A percentile compares a stretch with the other conserved stretches of the same genome.
These are phyloP conservation scores for Spizellomyces punctatus DNA, from an alignment of 192 early-diverging fungal species.

Conservation along the genomic window DNA sequence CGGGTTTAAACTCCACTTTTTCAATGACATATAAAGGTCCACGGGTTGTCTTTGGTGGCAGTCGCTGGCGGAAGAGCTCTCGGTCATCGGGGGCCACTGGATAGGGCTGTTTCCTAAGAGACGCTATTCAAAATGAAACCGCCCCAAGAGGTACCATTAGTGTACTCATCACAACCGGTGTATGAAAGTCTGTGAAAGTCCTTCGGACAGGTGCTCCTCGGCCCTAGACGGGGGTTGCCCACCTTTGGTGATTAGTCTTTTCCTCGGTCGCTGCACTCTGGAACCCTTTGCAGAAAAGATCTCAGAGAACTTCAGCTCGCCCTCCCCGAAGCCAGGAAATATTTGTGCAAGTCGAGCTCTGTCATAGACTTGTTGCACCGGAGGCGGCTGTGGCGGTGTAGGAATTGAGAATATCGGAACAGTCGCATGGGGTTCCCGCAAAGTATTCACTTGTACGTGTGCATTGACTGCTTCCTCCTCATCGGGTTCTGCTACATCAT, in stretches of 20 bases:
- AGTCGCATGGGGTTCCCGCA: too few relatives aligned
- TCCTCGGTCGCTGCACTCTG: not conserved
- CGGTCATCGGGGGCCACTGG: constrained; percentile 19
- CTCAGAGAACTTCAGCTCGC: constrained; percentile 9
- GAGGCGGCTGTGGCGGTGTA: not conserved
- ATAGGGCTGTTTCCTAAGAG: constrained; percentile 13
- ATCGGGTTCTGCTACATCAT: constrained; percentile 3
- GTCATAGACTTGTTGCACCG: constrained; percentile 6
- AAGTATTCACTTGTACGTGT: not conserved
- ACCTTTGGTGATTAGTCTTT: not conserved
- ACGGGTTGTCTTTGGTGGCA: not conserved
- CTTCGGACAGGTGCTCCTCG: too few relatives aligned
- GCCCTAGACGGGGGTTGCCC: too few relatives aligned
- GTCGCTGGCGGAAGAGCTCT: constrained; percentile 14
- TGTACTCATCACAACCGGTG: too few relatives aligned
- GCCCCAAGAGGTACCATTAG: too few relatives aligned
- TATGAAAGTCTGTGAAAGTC: too few relatives aligned
- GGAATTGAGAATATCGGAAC: not conserved
- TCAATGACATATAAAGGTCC: not conserved
- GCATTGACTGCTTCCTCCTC: not conserved
- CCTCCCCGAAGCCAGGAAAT: constrained; percentile 18
- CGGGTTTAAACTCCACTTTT: not conserved
- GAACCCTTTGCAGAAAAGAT: not conserved
- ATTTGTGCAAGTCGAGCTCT: not conserved
- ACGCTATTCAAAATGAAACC: too few relatives aligned